Base-by-base conservation (phyloP, 257 asterid species). In the Salvia rosmarinus region DNA sequence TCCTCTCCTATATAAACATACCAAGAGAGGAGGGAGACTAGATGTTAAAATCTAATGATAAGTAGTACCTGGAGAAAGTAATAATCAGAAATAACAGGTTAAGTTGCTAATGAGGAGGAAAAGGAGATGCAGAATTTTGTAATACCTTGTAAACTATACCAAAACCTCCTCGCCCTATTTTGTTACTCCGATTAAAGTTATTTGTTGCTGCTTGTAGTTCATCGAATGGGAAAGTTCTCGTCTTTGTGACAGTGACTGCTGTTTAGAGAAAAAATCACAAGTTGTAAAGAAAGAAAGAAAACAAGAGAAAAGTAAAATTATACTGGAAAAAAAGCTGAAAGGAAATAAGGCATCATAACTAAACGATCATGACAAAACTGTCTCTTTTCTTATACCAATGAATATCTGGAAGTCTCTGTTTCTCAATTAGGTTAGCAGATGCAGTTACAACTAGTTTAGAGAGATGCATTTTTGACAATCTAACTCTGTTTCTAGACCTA, bases 111-210 rank as follows among this genome's bases (percentile, higher is more conserved):
- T n/a, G 37, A 16, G 59, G 70, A 17, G 44, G 34, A 55, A 44
- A 20, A 40, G 14, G 3, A 58, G 65, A 30, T 49, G 35, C 14
- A 43, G 55, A 73, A 71, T 67, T 75, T 72, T 71, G 73, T 50
- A 62, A 71, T 87, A 90, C 98, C 98, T 92, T 90, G 83, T 86
- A 92, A 67, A 92, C 98, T 61, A 84, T 88, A 39, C 98, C 98
- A 77, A 90, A 92, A 78, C 98, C 96, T 79, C 98, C 98, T 80
- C 92, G 79, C 19, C 98, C 98, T 70, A 92, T 78, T 85, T 85
- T 90, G 79, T 85, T 85, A 56, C 73, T 71, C 62, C 56, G 82
- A 68, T 82, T 81, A 63, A 90, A 92, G 83, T 90, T 81, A 23
- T 90, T 74, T 60, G 98, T 90, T 65, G 96, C 96, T 62, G 46